These are phyloP conservation scores for Vitis hybrid DNA, from an alignment of 177 flowering plant species.

Conservation along the genomic window DNA sequence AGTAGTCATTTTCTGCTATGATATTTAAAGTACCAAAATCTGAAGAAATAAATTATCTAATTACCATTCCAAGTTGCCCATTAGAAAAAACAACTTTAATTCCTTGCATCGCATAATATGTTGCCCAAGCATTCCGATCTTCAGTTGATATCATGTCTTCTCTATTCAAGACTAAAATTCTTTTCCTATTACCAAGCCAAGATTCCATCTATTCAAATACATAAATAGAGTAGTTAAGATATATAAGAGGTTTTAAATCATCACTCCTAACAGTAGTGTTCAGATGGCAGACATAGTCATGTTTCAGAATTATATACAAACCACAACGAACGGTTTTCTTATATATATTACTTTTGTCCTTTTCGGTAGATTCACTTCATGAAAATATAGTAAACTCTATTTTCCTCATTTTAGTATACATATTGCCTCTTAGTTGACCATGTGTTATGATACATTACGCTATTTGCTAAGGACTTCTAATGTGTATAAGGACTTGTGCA, in stretches of 20 bases:
- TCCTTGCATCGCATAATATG: constrained; percentile 77
- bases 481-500: too few relatives aligned
- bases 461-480: too few relatives aligned
- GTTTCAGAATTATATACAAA: background rate
- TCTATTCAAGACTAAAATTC: constrained; percentile 85
- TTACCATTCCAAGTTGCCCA: constrained; percentile 94
- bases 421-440: too few relatives aligned
- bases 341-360: too few relatives aligned
- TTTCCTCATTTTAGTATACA: too few relatives aligned
- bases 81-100: constrained; percentile 78
- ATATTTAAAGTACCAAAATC: constrained; percentile 3
- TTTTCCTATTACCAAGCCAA: constrained; percentile 92
- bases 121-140: constrained; percentile 96
- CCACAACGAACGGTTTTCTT: too few relatives aligned
- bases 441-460: too few relatives aligned
- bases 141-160: constrained; percentile 96
- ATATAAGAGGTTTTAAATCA: background rate
- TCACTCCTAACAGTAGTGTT: background rate
- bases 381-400: too few relatives aligned
- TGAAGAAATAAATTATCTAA: constrained; percentile 7
- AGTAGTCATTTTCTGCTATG: background rate
- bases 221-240: background rate
- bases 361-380: too few relatives aligned
- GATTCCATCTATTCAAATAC: constrained; percentile 64
- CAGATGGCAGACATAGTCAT: background rate